Evolutionary conservation across 179 eudicot species (phyloP).

Genomic region (Silene coronaria): DNA sequence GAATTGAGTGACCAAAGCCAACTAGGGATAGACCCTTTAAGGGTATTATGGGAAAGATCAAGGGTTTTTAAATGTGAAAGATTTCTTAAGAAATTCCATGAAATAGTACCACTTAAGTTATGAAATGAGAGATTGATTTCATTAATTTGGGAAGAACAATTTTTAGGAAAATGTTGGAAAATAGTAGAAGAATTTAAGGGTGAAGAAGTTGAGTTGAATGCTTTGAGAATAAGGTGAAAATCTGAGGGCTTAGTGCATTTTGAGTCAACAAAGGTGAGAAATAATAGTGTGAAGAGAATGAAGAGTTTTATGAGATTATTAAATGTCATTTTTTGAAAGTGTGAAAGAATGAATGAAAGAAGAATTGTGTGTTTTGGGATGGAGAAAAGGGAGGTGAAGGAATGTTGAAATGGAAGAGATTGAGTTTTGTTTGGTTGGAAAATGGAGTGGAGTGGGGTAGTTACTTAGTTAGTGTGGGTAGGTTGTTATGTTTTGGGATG

Average conservation of each 20-base stretch:
- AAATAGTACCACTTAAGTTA: conserved; percentile 56
- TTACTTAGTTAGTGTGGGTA: conserved; percentile 18
- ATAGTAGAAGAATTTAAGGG: conserved; percentile 29
- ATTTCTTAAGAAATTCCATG: conserved; percentile 64
- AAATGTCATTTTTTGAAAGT: conserved; percentile 17
- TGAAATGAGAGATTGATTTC: conserved; percentile 46
- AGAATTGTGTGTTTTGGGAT: not conserved
- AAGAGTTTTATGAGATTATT: not conserved
- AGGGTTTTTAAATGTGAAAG: conserved; percentile 43
- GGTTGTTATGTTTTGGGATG: no score
- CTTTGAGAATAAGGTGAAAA: conserved; percentile 31
- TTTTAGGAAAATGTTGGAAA: not conserved
- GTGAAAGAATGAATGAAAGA: not conserved
- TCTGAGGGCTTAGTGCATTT: conserved; percentile 42
- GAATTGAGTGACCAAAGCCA: conserved; percentile 43
- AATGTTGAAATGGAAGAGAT: conserved; percentile 9
- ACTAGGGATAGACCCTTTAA: conserved; percentile 56
- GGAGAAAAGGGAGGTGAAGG: not conserved
- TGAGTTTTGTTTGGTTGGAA: conserved; percentile 7
- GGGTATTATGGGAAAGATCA: conserved; percentile 68
- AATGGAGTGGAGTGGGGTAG: conserved; percentile 21
- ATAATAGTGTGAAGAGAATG: conserved; percentile 16
- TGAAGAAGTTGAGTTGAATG: conserved; percentile 68
- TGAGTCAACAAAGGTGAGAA: conserved; percentile 17
- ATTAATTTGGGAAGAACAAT: conserved; percentile 35